Evolutionary conservation across 345 rosid genomes (phyloP), one percentile per base, ranked within the genome.

Genomic region (Lepidium africanum): DNA sequence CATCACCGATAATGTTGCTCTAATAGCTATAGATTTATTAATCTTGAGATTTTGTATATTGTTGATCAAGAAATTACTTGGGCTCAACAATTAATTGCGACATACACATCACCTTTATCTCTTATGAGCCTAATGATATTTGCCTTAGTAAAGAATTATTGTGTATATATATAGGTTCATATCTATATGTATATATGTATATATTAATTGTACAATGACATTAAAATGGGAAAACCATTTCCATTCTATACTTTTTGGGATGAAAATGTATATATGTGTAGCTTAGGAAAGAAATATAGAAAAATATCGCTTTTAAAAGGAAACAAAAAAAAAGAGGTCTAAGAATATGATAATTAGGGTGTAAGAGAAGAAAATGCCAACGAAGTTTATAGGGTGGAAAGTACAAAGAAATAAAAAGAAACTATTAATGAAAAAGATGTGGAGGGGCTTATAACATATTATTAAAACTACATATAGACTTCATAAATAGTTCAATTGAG

Each of bases 351-450:
- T 74, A 16, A 67, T 67, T 74, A 43, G 73, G 68, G 73, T 74
- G 69, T 45, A 67, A 52, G 69, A 52, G 73, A 67, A 74, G 77
- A 67, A 74, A 74, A 67, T 54, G 69, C 68, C 77, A 67, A 74
- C 77, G 63, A 74, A 67, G 63, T 74, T 45, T 30, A 45, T 67
- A 74, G 69, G 58, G 50, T 67, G 73, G 64, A 74, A 67, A 74
- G 69, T 74, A 45, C 17, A 67, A 59, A 67, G 68, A 58, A 36
- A 65, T 7, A 7, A 56, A n/a, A 38, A 30, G 3, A 9, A 35
- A 21, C 9, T 36, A 60, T 45, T 9, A 56, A 58, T 33, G 17
- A 8, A 49, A 72, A 57, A 73, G 15, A 58, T 65, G 71, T 65
- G 71, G 62, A 66, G 35, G 56, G 56, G 56, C 25, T 23, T 51